Evolutionary conservation across 371 early-diverging fungal species (phyloP).

Genomic region (Mucor plumbeus): DNA sequence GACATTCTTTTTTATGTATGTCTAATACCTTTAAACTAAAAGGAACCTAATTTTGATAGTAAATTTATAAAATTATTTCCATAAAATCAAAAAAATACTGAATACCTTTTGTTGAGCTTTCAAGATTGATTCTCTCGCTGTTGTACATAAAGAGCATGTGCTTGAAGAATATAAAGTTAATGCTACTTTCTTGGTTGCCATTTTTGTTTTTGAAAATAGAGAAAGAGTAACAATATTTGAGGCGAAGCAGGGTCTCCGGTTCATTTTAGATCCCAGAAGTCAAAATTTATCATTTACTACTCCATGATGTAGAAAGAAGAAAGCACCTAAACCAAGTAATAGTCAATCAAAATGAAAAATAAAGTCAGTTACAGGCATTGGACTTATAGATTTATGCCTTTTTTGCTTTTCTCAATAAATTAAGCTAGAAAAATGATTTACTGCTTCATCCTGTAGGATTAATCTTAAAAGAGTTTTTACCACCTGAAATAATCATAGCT

Average conservation of each 20-base stretch:
- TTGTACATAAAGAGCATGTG: slow-evolving; percentile 56
- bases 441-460: too few relatives aligned
- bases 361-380: too few relatives aligned
- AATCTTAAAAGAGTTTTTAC: too few relatives aligned
- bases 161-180: slow-evolving; percentile 59
- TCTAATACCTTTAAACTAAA: slow-evolving; percentile 46
- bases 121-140: slow-evolving; percentile 47
- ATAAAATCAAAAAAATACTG: neutral
- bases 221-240: neutral
- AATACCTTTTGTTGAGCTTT: slow-evolving; percentile 54
- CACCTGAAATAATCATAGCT: too few relatives aligned
- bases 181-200: slow-evolving; percentile 43
- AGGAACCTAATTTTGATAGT: slow-evolving; percentile 30
- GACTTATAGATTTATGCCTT: too few relatives aligned
- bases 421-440: too few relatives aligned
- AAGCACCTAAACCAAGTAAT: neutral
- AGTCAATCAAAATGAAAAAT: neutral
- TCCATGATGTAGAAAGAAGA: neutral
- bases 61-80: neutral
- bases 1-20: slow-evolving; percentile 54
- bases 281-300: neutral
- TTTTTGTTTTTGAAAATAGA: slow-evolving; percentile 6
- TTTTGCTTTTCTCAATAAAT: too few relatives aligned
- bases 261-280: neutral
- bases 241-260: neutral